phyloP scores from a whole-genome alignment of 257 asterid species.

The Nicotiana knightiana region DNA sequence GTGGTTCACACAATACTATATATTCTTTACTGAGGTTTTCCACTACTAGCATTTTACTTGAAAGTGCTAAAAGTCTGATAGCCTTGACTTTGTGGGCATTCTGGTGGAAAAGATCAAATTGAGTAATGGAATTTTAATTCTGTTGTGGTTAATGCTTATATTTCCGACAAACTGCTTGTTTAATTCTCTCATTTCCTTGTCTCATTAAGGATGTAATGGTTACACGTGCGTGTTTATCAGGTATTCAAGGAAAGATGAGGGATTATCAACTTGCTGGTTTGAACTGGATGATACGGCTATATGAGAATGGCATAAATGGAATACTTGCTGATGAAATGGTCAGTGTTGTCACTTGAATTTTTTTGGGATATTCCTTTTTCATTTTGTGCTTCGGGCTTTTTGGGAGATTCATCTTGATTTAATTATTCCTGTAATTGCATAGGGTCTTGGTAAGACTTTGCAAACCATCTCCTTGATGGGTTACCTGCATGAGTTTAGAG shows the following conservation, averaged over 20 bases:
- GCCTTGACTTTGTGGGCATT: neutral
- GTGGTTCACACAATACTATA: neutral
- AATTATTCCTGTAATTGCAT: neutral
- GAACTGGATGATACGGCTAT: constrained; percentile 91
- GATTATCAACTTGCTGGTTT: constrained; percentile 99
- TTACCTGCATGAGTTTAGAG: constrained; percentile 89
- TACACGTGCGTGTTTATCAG: constrained; percentile 27
- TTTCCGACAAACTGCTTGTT: neutral
- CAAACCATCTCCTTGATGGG: constrained; percentile 97
- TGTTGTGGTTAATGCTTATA: neutral
- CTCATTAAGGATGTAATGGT: neutral
- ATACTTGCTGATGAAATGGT: constrained; percentile 99
- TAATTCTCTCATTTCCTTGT: neutral
- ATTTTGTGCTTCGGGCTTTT: neutral
- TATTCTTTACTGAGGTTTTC: neutral
- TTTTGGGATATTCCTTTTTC: neutral
- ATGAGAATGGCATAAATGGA: constrained; percentile 98
- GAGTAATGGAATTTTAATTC: neutral
- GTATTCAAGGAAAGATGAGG: constrained; percentile 99
- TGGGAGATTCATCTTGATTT: neutral
- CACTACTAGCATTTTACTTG: neutral
- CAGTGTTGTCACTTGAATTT: constrained; percentile 3
- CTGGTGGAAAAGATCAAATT: neutral
- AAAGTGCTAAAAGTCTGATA: neutral
- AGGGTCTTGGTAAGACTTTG: constrained; percentile 98